Base-by-base conservation (phyloP, 1,284 basidiomycete species). In the Ceratorhiza oryzae-sativae region DNA sequence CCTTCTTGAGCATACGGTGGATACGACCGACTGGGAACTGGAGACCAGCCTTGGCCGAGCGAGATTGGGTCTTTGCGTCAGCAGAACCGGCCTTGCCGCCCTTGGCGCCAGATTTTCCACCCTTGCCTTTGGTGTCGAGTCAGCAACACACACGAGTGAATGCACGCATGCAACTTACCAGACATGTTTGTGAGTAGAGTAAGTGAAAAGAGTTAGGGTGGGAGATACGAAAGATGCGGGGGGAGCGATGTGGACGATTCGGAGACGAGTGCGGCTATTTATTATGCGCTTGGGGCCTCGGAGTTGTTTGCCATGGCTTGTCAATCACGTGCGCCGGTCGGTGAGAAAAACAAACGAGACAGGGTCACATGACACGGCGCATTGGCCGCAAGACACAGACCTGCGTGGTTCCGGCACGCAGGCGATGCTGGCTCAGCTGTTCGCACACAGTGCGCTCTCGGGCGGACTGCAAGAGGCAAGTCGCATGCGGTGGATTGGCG, bases 121-220 rank as follows among this genome's bases (percentile, higher is more conserved):
- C 75, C 58, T 74, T 74, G 62, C 73, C 73, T 75, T 15, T 9
- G 60, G 49, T 25, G 13, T 20, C 42, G 60, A 39, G 25, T 49
- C 46, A 59, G 32, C 53, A 10, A 46, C 20, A 27, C 20, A 10
- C 4, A 20, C 32, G 18, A 34, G 53, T n/a, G 1, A 3, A 20
- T 1, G 12, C 5, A 2, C 5, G 23, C 15, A 32, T 23, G 13
- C 23, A 5, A 63, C 84, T 85, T 85, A 76, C 83, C 84, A 81
- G 84, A 85, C 84, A 85, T 85, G 76, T 75, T 80, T 62, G 73
- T 51, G 39, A 71, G 6, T 45, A 10, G 42, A 45, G 45, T 61
- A 53, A 63, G 61, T 65, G 27, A 49, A 70, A 39, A 71, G 53
- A 71, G 61, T 51, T 58, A 67, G 65, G 74, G 67, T 75, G 76